Base-by-base conservation (phyloP, 495 filamentous ascomycete genomes). In the Chaetomidium leptoderma region DNA sequence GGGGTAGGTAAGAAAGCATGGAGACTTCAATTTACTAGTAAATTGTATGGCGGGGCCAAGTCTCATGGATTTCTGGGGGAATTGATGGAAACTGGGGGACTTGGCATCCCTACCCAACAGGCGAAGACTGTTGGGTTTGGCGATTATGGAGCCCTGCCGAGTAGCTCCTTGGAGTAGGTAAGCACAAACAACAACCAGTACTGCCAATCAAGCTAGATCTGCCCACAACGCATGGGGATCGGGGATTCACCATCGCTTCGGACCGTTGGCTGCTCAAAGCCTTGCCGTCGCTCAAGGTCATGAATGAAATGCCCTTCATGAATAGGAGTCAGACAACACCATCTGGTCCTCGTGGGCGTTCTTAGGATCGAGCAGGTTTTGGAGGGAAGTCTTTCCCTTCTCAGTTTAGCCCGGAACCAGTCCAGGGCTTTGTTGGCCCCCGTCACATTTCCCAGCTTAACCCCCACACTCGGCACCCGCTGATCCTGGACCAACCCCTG, bases 401-500 rank as follows among this genome's bases (percentile, higher is more conserved):
- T 14, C 17, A 17, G 52, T 33, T 55, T 35, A 44, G 49, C 35
- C 32, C n/a, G 6, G 32, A 36, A 26, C 48, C 21, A 23, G 21
- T 35, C 33, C 37, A 30, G 43, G 36, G 51, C 36, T 3, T 9
- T 33, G 32, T 21, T 4, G 29, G 16, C 26, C 19, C 16, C 32
- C 9, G 11, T 36, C 37, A 11, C 32, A 37, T 51, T 19, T 53
- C 46, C 49, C 57, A 61, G 63, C 63, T 68, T 8, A 71, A 72
- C 70, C 70, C 70, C 70, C 70, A 72, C 70, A 71, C 70, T 61
- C 48, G 40, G 47, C 47, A 56, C 57, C 57, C 59, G 52, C 55
- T 50, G 57, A 63, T 65, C 63, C 67, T 59, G 55, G 59, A 48
- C 56, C 57, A 30, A 45, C n/a, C 45, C 55, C 62, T 58, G 49